Base-by-base conservation (phyloP, 139 green algal genomes). In the Chlorella ohadii region DNA sequence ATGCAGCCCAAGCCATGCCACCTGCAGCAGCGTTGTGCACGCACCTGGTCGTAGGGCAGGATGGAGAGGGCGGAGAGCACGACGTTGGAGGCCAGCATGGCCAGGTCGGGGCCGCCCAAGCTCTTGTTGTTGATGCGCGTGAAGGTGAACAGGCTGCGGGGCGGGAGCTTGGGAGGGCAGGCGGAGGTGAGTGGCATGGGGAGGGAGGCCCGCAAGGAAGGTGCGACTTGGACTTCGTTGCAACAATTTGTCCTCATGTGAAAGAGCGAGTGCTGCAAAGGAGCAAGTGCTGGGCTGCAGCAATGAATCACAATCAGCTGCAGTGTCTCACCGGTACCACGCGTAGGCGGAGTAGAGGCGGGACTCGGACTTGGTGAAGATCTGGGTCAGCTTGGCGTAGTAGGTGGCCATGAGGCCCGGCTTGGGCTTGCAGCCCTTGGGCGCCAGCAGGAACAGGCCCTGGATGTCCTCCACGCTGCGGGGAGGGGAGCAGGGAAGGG, bases 321-420 rank as follows among this genome's bases (percentile, higher is more conserved):
- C 33, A 15, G 51, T 12, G 39, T 25, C 79, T 28, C 70, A 85
- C 80, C 84, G 65, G 71, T 82, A 88, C 87, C 87, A 99, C 1
- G 96, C 94, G 82, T 98, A 98, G 2, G 95, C 97, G 79, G 97
- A 95, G 92, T 99, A 99, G 59, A 99, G 90, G 39, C 96, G 90
- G 88, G 87, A 93, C 63, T 96, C 92, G 16, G 91, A 96, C 31
- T 98, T 92, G 61, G 91, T 93, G 86, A 95, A 97, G 88, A 99
- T 96, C 86, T 96, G 93, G 44, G 96, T 98, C 25, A 99, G 90
- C 79, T 92, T 93, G 65, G 95, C 93, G 88, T 98, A 99, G 91
- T 99, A 99, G 38, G 86, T 95, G 41, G 96, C 96, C 95, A 98
- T 98, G 87, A 98, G 92, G 82, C 95, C 93, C 61, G 96, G 93